Evolutionary conservation across 495 filamentous ascomycete species (phyloP), one percentile per base, ranked within the genome.

Genomic region (Neurospora africana): DNA sequence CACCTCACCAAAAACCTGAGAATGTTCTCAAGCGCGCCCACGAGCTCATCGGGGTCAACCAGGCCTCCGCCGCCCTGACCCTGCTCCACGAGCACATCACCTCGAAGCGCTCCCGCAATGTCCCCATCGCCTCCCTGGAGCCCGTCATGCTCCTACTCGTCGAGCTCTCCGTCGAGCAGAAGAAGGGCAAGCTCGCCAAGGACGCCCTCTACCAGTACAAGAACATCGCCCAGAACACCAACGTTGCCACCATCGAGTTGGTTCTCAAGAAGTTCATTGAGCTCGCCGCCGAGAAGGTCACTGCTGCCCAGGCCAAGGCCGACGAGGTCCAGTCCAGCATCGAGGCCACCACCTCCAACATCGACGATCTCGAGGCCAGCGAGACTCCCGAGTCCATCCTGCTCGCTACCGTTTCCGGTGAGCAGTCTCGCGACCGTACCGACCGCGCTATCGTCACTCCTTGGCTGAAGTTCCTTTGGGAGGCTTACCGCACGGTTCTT

Each of bases 141-240:
- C 95, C 96, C 76, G 94, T 98, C 69, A 98, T 99, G 95, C 86
- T 98, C 82, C 89, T 97, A 70, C 91, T 98, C 77, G 95, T 99
- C 76, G 95, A 99, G 84, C 88, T 97, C 47, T 97, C 91, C 75
- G 95, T 99, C 75, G 94, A 97, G 78, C 90, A 98, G 76, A 91
- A 94, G 83, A 98, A 98, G 83, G 95, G 95, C 72, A 99, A 98
- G 83, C 87, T 94, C 37, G 95, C 95, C 82, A 99, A 99, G 86
- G 95, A 99, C 87, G 95, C 95, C 69, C 87, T 99, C 37, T 99
- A 98, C 79, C 94, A 97, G 78, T 99, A 99, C 88, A 99, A 99
- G 88, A 99, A 99, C 81, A 97, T 97, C 75, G 92, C 93, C 68
- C 95, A 99, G 83, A 99, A 98, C 84, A 97, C 95, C 75, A 99